These are phyloP conservation scores for Alternaria rosae DNA, from an alignment of 2,329 filamentous ascomycete genomes.

Conservation along the genomic window DNA sequence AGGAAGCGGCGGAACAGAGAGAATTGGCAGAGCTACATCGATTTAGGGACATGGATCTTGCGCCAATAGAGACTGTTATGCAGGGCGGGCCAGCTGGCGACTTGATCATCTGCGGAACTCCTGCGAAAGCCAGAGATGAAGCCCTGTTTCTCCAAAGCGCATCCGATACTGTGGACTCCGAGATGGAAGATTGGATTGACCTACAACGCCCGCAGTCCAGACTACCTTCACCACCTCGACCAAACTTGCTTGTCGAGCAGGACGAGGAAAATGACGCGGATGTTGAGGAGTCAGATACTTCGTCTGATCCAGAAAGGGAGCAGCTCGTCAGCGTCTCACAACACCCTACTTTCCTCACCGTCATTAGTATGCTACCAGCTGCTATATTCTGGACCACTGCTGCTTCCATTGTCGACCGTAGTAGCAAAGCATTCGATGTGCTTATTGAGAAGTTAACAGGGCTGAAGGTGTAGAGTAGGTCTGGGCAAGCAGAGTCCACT, in stretches of 20 bases:
- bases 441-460: conserved; percentile 14
- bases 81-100: conserved; percentile 20
- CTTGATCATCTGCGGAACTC: conserved; percentile 20
- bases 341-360: conserved; percentile 33
- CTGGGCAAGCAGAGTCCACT: background rate
- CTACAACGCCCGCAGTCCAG: background rate
- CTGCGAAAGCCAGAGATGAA: background rate
- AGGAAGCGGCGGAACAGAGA: conserved; percentile 9
- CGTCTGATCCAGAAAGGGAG: background rate
- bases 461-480: background rate
- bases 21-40: conserved; percentile 12
- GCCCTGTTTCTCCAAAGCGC: background rate
- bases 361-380: conserved; percentile 35
- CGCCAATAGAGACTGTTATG: conserved; percentile 29
- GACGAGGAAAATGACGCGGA: conserved; percentile 5
- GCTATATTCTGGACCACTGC: conserved; percentile 35
- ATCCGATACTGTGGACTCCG: background rate
- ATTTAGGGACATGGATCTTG: conserved; percentile 31
- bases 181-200: background rate
- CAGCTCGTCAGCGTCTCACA: conserved; percentile 15
- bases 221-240: background rate
- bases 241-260: background rate
- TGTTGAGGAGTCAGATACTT: background rate
- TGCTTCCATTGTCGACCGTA: conserved; percentile 8
- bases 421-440: conserved; percentile 15